A percentile compares a stretch with the other conserved stretches of the same genome.
Conservation (phyloP, 306 rosid species). For the Sindora glabra region DNA sequence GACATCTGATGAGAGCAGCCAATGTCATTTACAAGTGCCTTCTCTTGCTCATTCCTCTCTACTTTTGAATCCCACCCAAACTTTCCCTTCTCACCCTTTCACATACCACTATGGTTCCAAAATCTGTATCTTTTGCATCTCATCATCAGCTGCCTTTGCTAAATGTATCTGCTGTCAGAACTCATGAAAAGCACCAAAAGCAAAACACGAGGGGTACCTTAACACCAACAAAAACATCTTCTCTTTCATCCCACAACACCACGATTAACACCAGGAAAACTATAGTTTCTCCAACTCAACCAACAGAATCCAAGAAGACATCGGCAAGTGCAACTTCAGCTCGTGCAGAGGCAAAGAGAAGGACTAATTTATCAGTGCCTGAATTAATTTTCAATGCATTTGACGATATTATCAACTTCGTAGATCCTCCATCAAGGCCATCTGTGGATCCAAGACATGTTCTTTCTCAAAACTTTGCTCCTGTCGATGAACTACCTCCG, state of each 20-base stretch:
- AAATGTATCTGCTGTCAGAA: too few species aligned
- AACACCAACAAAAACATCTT: neutral
- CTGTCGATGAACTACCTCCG: slow-evolving; percentile 71
- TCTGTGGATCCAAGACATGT: slow-evolving; percentile 53
- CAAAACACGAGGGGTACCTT: too few species aligned
- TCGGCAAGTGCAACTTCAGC: neutral
- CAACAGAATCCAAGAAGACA: neutral
- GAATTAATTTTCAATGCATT: slow-evolving; percentile 42
- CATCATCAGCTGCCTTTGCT: too few species aligned
- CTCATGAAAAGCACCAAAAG: too few species aligned
- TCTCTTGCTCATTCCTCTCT: slow-evolving; percentile 14
- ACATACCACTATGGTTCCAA: slow-evolving; percentile 13
- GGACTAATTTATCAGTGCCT: slow-evolving; percentile 7
- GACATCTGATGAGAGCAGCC: neutral
- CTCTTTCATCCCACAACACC: neutral
- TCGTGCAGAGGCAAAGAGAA: neutral
- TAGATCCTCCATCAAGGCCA: slow-evolving; percentile 70
- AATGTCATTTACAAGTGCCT: slow-evolving; percentile 5
- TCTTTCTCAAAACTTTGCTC: slow-evolving; percentile 63
- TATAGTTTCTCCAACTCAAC: neutral
- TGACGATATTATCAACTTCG: slow-evolving; percentile 63
- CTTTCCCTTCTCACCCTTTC: too few species aligned
- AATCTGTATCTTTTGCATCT: neutral
- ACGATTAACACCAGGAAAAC: neutral
- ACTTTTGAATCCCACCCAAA: slow-evolving; percentile 14